Evolutionary conservation across 768 basidiomycete species (phyloP).

Genomic region (Russula brevipes): DNA sequence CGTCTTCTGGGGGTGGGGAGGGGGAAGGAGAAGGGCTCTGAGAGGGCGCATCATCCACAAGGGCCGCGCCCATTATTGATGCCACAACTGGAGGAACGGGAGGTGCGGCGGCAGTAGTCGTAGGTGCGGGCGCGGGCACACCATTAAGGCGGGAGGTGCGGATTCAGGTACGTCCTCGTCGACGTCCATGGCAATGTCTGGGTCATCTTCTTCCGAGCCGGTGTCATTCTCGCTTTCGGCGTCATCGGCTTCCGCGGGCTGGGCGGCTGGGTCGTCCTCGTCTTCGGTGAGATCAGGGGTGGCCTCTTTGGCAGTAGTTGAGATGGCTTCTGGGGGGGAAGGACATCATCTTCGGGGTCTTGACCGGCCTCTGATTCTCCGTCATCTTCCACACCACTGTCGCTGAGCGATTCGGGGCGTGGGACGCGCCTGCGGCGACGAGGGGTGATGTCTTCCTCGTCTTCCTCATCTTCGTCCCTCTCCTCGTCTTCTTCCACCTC

Average conservation of each 20-base stretch:
- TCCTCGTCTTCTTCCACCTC: conserved; percentile 28
- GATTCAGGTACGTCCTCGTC: conserved; percentile 30
- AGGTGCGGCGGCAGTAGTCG: conserved; percentile 23
- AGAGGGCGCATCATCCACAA: conserved; percentile 12
- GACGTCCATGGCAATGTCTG: conserved; percentile 30
- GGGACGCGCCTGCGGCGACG: conserved; percentile 18
- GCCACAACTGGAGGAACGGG: conserved; percentile 9
- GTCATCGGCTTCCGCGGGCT: conserved; percentile 24
- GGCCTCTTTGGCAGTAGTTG: conserved; percentile 21
- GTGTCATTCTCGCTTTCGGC: conserved; percentile 25
- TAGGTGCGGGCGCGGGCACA: conserved; percentile 22
- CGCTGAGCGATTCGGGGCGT: conserved; percentile 18
- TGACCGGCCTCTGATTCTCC: conserved; percentile 25
- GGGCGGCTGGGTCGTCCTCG: conserved; percentile 33
- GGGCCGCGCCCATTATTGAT: conserved; percentile 12
- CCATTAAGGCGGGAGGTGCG: conserved; percentile 14
- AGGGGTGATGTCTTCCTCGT: conserved; percentile 21
- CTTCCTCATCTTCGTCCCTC: conserved; percentile 24
- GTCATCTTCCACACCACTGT: conserved; percentile 25
- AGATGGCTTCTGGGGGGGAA: conserved; percentile 25
- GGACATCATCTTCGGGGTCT: conserved; percentile 38
- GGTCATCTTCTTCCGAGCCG: conserved; percentile 28
- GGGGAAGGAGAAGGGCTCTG: conserved; percentile 19
- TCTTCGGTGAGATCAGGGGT: conserved; percentile 34
- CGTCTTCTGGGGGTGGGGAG: conserved; percentile 21